Evolutionary conservation across 148 eudicot genomes (phyloP), one percentile per base, ranked within the genome.

Genomic region (Amaranthus cruentus): DNA sequence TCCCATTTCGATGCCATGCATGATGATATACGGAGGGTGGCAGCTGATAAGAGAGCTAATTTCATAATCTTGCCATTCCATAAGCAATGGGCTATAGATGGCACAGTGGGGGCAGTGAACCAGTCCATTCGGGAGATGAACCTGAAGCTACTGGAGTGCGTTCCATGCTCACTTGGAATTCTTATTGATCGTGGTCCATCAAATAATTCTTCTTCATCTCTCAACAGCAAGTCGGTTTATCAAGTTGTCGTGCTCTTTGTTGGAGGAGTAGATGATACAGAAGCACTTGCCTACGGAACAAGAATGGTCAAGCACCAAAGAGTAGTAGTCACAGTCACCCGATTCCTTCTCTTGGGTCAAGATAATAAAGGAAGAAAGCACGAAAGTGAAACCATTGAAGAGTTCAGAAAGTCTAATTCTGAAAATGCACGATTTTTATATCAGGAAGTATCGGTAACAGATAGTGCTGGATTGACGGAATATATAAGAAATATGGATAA

Each of bases 141-240:
- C 81, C 38, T 9, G 12, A 82, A 80, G 60, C 66, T 92, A 48
- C 60, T 87, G 9, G 75, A 83, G 3, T 70, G 66, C 55, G 80
- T 90, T 0, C 91, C 97, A 0, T 92, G 93, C 80, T 81, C 93
- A 0, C 75, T 92, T 0, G 97, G 87, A 0, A 82, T 92, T 66
- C 70, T 90, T 6, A 48, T 92, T 8, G 96, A 92, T 77, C 81
- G 93, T 0, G 88, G 91, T 50, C 75, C 84, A 13, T 67, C 80
- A 21, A 81, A 43, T 10, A 86, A 89, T 4, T 69, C 86, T 2
- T 7, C 59, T 43, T 75, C 87, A 14, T 81, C 81, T 11, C 55
- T 83, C 7, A 82, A 82, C 75, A 64, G 46, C 42, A 85, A 77
- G 57, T 73, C 78, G 28, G 46, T 6, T 15, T 84, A 71, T 68